Conservation (phyloP, 306 rosid genomes). For the Rosa rugosa region DNA sequence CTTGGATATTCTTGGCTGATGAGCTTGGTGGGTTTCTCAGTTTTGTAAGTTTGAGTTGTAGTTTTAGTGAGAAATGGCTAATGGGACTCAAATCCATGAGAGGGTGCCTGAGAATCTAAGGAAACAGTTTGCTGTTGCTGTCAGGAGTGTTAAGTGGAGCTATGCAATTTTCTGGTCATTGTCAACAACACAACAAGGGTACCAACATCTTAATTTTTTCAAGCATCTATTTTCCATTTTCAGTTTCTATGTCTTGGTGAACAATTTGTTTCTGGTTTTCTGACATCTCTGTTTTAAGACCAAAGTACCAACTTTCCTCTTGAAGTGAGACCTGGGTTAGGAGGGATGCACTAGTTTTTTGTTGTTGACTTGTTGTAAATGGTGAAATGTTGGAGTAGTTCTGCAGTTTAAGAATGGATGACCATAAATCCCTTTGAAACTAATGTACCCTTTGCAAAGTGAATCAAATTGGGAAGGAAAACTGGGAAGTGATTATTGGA, state of each 20-base stretch:
- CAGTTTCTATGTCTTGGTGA: not conserved
- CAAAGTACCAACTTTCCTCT: not conserved
- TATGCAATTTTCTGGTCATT: slow-evolving; percentile 86
- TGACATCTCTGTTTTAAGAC: not conserved
- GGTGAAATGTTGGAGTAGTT: not conserved
- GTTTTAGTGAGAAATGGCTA: slow-evolving; percentile 39
- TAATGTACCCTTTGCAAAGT: not conserved
- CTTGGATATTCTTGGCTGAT: not conserved
- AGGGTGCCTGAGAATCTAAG: slow-evolving; percentile 47
- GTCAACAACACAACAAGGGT: slow-evolving; percentile 69
- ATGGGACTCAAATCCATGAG: slow-evolving; percentile 43
- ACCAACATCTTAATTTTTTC: slow-evolving; percentile 2
- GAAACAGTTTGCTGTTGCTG: slow-evolving; percentile 72
- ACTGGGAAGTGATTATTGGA: not conserved
- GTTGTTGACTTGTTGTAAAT: not conserved
- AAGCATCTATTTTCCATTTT: not conserved
- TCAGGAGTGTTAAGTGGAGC: slow-evolving; percentile 85
- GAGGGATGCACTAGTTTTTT: not conserved
- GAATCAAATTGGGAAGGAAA: not conserved
- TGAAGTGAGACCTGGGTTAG: not conserved
- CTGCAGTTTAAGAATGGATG: not conserved
- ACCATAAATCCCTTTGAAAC: not conserved
- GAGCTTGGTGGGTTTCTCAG: not conserved
- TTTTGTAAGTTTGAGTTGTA: not conserved
- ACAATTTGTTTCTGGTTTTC: slow-evolving; percentile 2